These are phyloP conservation scores for Apiospora kogelbergensis DNA, from an alignment of 2,329 filamentous ascomycete genomes.

Conservation along the genomic window DNA sequence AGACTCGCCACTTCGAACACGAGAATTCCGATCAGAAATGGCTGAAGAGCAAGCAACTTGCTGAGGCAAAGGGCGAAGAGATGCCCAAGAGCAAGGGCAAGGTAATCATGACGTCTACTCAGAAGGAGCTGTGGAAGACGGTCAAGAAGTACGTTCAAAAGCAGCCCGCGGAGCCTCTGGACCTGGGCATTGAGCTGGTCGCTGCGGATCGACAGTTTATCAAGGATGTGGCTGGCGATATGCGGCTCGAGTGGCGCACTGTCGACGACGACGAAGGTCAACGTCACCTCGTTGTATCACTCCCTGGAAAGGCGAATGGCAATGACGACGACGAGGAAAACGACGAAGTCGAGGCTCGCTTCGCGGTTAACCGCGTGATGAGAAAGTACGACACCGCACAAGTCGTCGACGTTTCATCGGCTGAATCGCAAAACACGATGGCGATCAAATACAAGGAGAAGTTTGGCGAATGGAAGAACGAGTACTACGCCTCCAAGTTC, in stretches of 20 bases:
- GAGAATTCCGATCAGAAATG: constrained; percentile 88
- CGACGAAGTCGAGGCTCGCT: constrained; percentile 79
- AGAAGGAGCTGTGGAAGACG: constrained; percentile 79
- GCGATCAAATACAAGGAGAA: constrained; percentile 87
- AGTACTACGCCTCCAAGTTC: constrained; percentile 90
- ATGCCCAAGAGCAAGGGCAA: constrained; percentile 58
- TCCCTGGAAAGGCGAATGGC: constrained; percentile 43
- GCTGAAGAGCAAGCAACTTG: constrained; percentile 83
- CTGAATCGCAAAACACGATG: constrained; percentile 76
- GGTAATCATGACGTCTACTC: constrained; percentile 72
- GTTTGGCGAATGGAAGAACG: constrained; percentile 90
- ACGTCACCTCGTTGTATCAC: constrained; percentile 51
- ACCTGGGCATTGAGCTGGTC: constrained; percentile 71
- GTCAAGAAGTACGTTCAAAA: constrained; percentile 82
- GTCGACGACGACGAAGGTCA: constrained; percentile 56
- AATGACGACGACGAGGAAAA: constrained; percentile 61
- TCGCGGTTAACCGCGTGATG: constrained; percentile 82
- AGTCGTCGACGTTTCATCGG: constrained; percentile 75
- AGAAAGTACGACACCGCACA: constrained; percentile 89
- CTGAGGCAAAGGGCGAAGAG: constrained; percentile 65
- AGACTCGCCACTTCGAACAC: constrained; percentile 88
- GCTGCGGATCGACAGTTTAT: constrained; percentile 92
- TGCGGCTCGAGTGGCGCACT: constrained; percentile 58
- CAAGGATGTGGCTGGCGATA: constrained; percentile 73
- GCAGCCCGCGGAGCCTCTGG: constrained; percentile 62